Base-by-base conservation (phyloP, 2,329 filamentous ascomycete species). In the Apiospora sp. region DNA sequence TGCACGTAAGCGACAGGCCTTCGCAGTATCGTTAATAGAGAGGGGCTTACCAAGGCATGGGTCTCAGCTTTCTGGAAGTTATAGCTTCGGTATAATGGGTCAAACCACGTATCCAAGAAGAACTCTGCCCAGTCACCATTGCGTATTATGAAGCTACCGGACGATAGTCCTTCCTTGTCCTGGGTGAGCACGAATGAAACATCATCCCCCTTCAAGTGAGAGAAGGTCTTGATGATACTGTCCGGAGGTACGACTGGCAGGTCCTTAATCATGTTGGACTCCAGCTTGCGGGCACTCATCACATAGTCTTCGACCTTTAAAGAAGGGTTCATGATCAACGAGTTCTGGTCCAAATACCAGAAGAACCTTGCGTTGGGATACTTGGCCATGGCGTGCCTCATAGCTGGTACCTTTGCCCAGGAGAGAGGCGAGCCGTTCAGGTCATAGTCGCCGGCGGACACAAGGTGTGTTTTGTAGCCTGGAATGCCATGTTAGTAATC, bases 21-120 rank as follows among this genome's bases (percentile, higher is more conserved):
- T 61, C 22, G 24, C 16, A 46, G 27, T 16, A 41, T 13, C 24
- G 41, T 30, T 30, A 30, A 54, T 41, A 43, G 10, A n/a, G 13
- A 69, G 43, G 44, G 58, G 81, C 91, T 80, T 86, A 95, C 96
- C 85, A 99, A 83, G 69, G 96, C 95, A 85, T 99, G 96, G 34
- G 88, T 90, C 83, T 99, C 96, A 0, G 94, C 95, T 82, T 97
- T 98, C 80, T 97, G 94, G 80, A 99, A 99, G 80, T 98, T 97
- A 84, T 99, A 99, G 76, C 88, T 93, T 75, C 96, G 89, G 83
- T 97, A 99, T 61, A 98, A 86, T 68, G 96, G 96, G 81, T 98
- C 95, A 80, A 96, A 97, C 96, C 96, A 99, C 0, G 94, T 93
- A 81, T 99, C 96, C 24, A 98, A 83, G 80, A 99, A 94, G 85